A percentile compares a stretch with the other conserved stretches of the same genome.
phyloP scores from a whole-genome alignment of 768 basidiomycete genomes.

The Phlebiopsis gigantea region DNA sequence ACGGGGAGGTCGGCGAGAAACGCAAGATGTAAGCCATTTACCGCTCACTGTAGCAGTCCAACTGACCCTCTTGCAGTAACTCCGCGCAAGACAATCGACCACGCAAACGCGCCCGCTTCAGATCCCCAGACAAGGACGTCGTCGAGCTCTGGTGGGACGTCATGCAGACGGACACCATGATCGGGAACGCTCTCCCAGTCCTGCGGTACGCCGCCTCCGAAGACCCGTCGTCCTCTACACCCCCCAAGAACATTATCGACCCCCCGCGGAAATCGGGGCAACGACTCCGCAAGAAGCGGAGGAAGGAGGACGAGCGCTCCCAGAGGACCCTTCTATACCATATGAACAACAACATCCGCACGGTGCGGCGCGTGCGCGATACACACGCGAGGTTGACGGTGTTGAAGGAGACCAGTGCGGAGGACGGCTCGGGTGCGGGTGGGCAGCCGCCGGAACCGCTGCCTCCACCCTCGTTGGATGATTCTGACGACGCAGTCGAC shows the following conservation, averaged over 20 bases:
- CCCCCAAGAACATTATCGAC: constrained; percentile 15
- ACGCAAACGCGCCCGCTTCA: constrained; percentile 57
- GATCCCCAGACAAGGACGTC: constrained; percentile 36
- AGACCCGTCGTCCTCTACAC: constrained; percentile 17
- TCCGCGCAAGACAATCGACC: constrained; percentile 39
- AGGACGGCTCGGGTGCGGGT: constrained; percentile 17
- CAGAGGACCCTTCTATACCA: constrained; percentile 46
- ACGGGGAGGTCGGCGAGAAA: constrained; percentile 49
- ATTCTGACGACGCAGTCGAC: constrained; percentile 38
- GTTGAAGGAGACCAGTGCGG: constrained; percentile 34
- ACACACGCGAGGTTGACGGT: constrained; percentile 70
- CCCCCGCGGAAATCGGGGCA: constrained; percentile 18
- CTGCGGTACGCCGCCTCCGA: constrained; percentile 26
- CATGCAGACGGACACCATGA: constrained; percentile 52
- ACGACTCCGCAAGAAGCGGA: constrained; percentile 30
- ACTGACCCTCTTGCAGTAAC: constrained; percentile 18
- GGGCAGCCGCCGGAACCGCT: background rate
- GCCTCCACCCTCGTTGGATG: constrained; percentile 17
- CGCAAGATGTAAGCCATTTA: constrained; percentile 46
- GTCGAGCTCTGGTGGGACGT: constrained; percentile 74
- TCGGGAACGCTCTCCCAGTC: constrained; percentile 60
- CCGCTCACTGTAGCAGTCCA: background rate
- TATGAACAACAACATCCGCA: constrained; percentile 76
- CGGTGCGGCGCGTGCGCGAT: constrained; percentile 65
- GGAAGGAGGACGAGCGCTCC: constrained; percentile 23